Base-by-base conservation (phyloP, 805 yeast species). In the Alloascoidea hylecoeti region DNA sequence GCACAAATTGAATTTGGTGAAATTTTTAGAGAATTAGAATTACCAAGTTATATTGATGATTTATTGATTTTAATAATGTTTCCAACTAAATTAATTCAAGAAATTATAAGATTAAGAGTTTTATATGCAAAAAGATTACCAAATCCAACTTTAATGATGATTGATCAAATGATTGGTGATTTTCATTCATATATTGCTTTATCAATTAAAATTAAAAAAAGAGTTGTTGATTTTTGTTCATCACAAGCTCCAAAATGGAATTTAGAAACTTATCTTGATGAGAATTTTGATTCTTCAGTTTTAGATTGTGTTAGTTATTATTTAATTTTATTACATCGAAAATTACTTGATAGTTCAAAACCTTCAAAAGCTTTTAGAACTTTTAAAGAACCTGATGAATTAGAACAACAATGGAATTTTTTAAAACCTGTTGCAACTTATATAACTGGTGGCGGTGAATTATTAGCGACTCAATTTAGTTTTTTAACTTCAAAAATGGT, bases 101-200 rank as follows among this genome's bases (percentile, higher is more conserved):
- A 84, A 48, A 70, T 84, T 38, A 78, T 88, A 34, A 68, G 69
- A 27, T 70, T 82, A 33, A 68, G 96, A 46, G 61, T 89, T 35
- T 62, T 68, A 1, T 86, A 83, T 52, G 95, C 96, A 2, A 66
- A 71, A 53, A 80, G 79, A 49, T 58, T 89, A 36, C 73, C 70
- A 38, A 81, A 79, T 48, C 95, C 96, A 1, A 86, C 96, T 0
- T 73, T 88, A 75, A 81, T 85, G 86, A 83, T 85, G 78, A 83
- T 92, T 47, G 98, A 92, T 56, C 96, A 89, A 57, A 79, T 85
- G 70, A 71, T 89, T 43, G 86, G 75, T 35, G 95, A 85, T 53
- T 80, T 89, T 52, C 77, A 77, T 46, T 68, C 77, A 2, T 85
- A 84, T 52, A 71, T 89, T 40, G 68, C 72, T 36, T 61, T 86